Conservation (phyloP, 2,329 filamentous ascomycete genomes). For the Colletotrichum sp. region DNA sequence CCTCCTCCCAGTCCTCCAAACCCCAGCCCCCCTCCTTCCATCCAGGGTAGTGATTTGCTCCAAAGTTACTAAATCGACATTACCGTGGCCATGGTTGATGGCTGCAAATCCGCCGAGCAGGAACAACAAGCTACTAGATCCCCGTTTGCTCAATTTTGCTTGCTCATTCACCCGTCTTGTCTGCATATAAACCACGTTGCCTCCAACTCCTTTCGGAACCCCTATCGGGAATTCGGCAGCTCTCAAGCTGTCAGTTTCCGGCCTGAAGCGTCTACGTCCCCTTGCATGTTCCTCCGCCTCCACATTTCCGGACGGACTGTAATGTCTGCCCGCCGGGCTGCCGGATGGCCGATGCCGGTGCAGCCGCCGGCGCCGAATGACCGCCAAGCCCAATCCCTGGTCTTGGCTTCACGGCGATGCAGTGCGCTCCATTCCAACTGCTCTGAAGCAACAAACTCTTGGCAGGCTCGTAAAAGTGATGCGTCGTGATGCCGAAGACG, state of each 20-base stretch:
- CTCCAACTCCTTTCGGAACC: neutral
- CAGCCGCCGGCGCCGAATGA: slow-evolving; percentile 14
- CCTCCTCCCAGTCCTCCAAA: neutral
- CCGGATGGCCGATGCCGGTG: neutral
- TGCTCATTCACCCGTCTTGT: neutral
- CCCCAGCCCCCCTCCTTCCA: no score
- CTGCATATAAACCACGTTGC: neutral
- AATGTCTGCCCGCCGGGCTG: neutral
- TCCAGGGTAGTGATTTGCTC: no score
- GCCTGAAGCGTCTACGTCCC: neutral
- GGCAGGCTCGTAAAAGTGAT: neutral
- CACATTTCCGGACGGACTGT: slow-evolving; percentile 9
- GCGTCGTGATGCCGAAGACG: neutral
- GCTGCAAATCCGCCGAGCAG: neutral
- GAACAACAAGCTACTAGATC: neutral
- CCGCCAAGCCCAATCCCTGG: neutral
- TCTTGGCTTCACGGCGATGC: neutral
- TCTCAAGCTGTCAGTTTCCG: no score
- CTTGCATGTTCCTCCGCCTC: neutral
- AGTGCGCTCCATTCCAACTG: neutral
- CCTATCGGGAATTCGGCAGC: no score
- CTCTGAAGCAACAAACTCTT: neutral
- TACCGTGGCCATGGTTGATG: neutral
- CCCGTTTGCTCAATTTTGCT: neutral
- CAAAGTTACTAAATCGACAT: neutral